Evolutionary conservation across 768 basidiomycete genomes (phyloP).

Genomic region (Calocybe cyanea): DNA sequence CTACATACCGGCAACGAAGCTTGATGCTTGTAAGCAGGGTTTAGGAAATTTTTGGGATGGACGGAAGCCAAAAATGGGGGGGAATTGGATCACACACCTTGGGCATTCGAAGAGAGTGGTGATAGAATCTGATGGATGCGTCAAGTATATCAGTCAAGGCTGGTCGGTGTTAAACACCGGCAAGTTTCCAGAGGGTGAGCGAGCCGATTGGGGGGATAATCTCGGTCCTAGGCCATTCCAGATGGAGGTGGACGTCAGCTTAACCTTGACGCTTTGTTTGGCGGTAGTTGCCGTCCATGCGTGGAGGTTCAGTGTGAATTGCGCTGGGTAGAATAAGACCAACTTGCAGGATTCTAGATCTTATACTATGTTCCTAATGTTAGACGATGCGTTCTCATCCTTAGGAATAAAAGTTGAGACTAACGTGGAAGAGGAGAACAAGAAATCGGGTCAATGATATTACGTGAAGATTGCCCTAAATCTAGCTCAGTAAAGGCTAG

Average conservation of each 20-base stretch:
- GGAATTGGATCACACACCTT: not conserved
- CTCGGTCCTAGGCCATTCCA: constrained; percentile 7
- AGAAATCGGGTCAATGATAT: not conserved
- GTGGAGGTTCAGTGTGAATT: not conserved
- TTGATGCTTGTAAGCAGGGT: constrained; percentile 7
- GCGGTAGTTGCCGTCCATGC: not conserved
- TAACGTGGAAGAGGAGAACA: not conserved
- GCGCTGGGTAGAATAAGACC: not conserved
- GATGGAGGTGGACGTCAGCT: constrained; percentile 4
- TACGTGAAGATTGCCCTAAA: constrained; percentile 6
- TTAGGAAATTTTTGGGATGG: not conserved
- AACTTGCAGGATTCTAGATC: constrained; percentile 1
- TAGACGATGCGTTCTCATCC: constrained; percentile 4
- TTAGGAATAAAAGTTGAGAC: not conserved
- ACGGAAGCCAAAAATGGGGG: not conserved
- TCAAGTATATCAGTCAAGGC: not conserved
- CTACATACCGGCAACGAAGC: too few species aligned
- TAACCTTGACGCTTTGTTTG: not conserved
- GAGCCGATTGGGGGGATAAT: constrained; percentile 3
- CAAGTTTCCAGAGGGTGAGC: constrained; percentile 4
- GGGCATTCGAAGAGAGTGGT: constrained; percentile 4
- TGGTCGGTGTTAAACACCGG: not conserved
- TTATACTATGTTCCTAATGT: not conserved
- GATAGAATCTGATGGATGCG: constrained; percentile 1
- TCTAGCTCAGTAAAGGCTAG: not conserved